Conservation (phyloP, 83 land plant genomes). For the Picea abies region DNA sequence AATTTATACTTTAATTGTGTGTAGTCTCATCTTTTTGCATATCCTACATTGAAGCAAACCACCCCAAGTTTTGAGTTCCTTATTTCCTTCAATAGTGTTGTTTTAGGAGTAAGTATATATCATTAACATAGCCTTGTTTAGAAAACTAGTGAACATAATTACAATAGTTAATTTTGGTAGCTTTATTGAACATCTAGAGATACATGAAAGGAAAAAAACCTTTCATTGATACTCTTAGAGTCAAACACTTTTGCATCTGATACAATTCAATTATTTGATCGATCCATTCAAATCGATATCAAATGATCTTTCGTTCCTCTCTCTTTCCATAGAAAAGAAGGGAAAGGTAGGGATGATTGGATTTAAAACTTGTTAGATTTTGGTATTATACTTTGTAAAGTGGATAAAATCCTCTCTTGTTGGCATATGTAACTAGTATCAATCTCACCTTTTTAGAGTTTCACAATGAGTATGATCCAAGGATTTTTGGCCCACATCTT, state of each 20-base stretch:
- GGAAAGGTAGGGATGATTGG: too few relatives aligned
- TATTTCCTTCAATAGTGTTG: slow-evolving; percentile 91
- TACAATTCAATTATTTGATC: too few relatives aligned
- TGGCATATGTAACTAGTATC: slow-evolving; percentile 72
- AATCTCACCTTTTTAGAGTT: slow-evolving; percentile 68
- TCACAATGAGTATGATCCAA: slow-evolving; percentile 62
- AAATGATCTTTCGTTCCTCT: too few relatives aligned
- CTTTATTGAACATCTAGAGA: too few relatives aligned
- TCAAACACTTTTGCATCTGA: too few relatives aligned
- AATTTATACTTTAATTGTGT: slow-evolving; percentile 9
- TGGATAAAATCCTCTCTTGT: neutral
- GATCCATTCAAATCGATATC: too few relatives aligned
- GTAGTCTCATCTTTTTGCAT: slow-evolving; percentile 87
- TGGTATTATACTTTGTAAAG: slow-evolving; percentile 2
- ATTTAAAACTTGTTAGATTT: neutral
- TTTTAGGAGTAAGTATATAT: slow-evolving; percentile 78
- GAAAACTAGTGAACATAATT: neutral
- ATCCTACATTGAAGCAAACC: slow-evolving; percentile 83
- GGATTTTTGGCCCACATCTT: slow-evolving; percentile 44
- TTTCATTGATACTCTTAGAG: too few relatives aligned
- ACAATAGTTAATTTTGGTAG: too few relatives aligned
- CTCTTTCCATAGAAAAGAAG: too few relatives aligned
- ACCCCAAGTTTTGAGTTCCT: slow-evolving; percentile 96
- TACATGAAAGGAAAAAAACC: too few relatives aligned
- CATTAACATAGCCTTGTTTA: neutral